Percentiles rank a stretch among this genome's conserved stretches.
Conservation (phyloP, 2,329 filamentous ascomycete genomes). For the Meredithiella fracta region DNA sequence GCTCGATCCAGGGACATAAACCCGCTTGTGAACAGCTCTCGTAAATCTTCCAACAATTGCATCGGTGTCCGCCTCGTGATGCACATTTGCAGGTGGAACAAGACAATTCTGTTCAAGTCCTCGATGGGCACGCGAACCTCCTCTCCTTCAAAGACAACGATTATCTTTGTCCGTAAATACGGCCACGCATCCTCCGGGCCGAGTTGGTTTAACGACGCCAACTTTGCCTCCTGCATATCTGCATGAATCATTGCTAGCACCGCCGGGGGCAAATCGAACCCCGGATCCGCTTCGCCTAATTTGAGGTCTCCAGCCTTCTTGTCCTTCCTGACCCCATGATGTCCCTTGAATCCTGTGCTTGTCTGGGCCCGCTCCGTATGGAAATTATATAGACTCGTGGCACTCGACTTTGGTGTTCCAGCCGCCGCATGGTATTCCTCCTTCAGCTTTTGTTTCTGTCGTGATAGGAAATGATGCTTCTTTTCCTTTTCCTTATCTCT, state of each 20-base stretch:
- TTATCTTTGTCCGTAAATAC: slow-evolving; percentile 55
- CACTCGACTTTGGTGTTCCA: slow-evolving; percentile 52
- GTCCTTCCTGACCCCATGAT: slow-evolving; percentile 11
- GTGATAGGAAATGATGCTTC: slow-evolving; percentile 63
- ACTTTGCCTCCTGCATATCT: slow-evolving; percentile 9
- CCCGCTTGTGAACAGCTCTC: slow-evolving; percentile 61
- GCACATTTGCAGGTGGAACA: slow-evolving; percentile 61
- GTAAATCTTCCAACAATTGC: slow-evolving; percentile 57
- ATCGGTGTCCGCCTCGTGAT: slow-evolving; percentile 56
- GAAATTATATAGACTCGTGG: slow-evolving; percentile 65
- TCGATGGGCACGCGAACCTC: slow-evolving; percentile 66
- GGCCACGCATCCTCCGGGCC: slow-evolving; percentile 66
- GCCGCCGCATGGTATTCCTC: slow-evolving; percentile 60
- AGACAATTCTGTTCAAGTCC: slow-evolving; percentile 68
- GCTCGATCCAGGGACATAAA: slow-evolving; percentile 78
- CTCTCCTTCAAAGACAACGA: slow-evolving; percentile 68
- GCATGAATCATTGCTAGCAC: slow-evolving; percentile 10
- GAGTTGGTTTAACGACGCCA: slow-evolving; percentile 7
- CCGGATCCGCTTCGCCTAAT: slow-evolving; percentile 5
- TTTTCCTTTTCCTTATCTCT: slow-evolving; percentile 56
- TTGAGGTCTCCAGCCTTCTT: slow-evolving; percentile 13
- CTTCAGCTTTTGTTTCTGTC: slow-evolving; percentile 64
- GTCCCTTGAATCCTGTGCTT: slow-evolving; percentile 19
- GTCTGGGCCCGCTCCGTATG: slow-evolving; percentile 57
- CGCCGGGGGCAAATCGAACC: slow-evolving; percentile 9